Base-by-base conservation (phyloP, 2,329 filamentous ascomycete genomes). In the Botryosphaeria dothidea region DNA sequence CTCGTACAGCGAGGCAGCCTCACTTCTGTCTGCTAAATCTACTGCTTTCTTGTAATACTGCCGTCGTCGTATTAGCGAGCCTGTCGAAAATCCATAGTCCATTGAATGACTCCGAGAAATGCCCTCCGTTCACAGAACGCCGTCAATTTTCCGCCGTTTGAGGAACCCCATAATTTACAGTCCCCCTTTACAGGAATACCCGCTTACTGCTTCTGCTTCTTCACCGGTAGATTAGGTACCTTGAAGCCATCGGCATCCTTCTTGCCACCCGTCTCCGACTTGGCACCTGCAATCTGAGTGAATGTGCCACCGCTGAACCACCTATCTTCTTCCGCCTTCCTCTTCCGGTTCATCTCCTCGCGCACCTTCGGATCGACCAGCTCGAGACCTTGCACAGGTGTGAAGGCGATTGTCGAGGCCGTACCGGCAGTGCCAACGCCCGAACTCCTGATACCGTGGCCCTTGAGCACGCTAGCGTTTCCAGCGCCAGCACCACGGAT, bases 261-360 rank as follows among this genome's bases (percentile, higher is more conserved):
- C 7, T 69, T 58, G 81, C 81, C 68, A 62, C 67, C 67, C 57
- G 68, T 68, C 19, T 69, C 71, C 8, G 38, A 45, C 60, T 63
- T 64, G 52, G 66, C 67, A 60, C 73, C 73, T 19, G 88, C 88
- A 64, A 96, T 86, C 77, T 97, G 93, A 8, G 95, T 97, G 74
- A 99, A 99, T 0, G 92, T 93, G n/a, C 95, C 95, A 52, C 92
- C 92, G 78, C 95, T 96, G 83, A 99, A 99, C 90, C 93, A 99
- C 41, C 92, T 85, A 75, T 98, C 94, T 75, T 97, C 92, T 68
- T 98, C 95, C 0, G 92, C 93, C 76, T 97, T 96, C 68, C 93
- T 84, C 82, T 98, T 98, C 71, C 92, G 86, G 74, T 86, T 93
- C 76, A 96, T 85, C 80, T 97, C 93, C 7, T 92, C 91, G 70